phyloP scores from a whole-genome alignment of 345 rosid species.

The Dovyalis caffra region DNA sequence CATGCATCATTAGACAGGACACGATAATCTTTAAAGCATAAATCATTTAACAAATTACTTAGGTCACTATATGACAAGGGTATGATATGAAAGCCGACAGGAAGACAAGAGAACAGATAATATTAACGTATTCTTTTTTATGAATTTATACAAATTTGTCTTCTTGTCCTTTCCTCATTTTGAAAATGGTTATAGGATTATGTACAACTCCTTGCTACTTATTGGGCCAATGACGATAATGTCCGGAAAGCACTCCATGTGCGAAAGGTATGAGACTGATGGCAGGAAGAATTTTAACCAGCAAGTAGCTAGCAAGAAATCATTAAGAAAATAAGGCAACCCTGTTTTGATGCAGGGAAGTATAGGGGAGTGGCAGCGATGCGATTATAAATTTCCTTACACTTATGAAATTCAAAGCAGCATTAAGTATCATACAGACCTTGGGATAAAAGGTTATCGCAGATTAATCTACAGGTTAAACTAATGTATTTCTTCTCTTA shows the following conservation, averaged over 20 bases:
- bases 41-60: neutral
- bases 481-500: no score
- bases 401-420: neutral
- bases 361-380: neutral
- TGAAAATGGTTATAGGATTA: neutral
- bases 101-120: neutral
- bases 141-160: neutral
- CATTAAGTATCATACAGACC: neutral
- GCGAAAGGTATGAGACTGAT: neutral
- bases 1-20: neutral
- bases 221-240: neutral
- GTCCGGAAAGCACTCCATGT: neutral
- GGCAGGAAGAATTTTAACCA: neutral
- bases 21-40: neutral
- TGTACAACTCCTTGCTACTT: neutral
- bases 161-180: neutral
- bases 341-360: neutral
- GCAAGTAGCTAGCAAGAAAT: neutral
- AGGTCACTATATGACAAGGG: neutral
- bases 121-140: no score
- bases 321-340: neutral
- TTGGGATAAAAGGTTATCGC: slow-evolving; percentile 8
- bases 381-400: slow-evolving; percentile 1
- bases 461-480: no score
- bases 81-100: neutral